Base-by-base conservation (phyloP, 257 asterid species). In the Fraxinus pennsylvanica region DNA sequence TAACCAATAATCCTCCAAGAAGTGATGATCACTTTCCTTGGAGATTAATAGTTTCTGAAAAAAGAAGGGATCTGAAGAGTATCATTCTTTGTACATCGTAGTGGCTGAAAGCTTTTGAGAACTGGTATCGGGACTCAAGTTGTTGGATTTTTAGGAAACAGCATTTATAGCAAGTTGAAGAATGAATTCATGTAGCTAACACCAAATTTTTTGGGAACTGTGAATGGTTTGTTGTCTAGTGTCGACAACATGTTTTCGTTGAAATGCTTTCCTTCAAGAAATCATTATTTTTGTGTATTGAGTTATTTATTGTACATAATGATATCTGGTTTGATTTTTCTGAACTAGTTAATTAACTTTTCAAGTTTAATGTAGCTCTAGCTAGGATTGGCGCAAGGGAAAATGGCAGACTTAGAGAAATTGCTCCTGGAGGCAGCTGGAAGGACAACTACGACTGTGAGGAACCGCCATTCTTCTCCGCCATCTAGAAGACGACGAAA, bases 371-470 rank as follows among this genome's bases (percentile, higher is more conserved):
- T 83, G 78, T 43, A 76, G 54, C 68, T 77, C 77, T 27, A 25
- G 74, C 77, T 27, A 25, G 74, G 41, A 72, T 43, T 82, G 79
- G 82, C 61, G 65, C 71, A 61, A 73, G 68, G 52, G 80, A 76
- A 74, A 52, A 94, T 95, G 99, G 90, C 94, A 35, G 97, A 95
- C 84, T 87, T 95, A 66, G 97, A 93, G 63, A 85, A 93, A 75
- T 81, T 91, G 88, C 94, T 95, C 30, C 89, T 95, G 70, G 96
- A 91, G 88, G 98, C 98, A 76, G 98, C 99, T 71, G 99, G 98
- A 78, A 85, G 97, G 84, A 89, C 94, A 65, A 85, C 83, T 69
- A 78, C 81, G 8, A 72, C 90, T 71, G 93, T 89, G 79, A 89
- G 92, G 85, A 88, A 85, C 72, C 93, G 91, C 10, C 96, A 87